Evolutionary conservation across 2,329 filamentous ascomycete genomes (phyloP).

Genomic region (Exophiala sp.): DNA sequence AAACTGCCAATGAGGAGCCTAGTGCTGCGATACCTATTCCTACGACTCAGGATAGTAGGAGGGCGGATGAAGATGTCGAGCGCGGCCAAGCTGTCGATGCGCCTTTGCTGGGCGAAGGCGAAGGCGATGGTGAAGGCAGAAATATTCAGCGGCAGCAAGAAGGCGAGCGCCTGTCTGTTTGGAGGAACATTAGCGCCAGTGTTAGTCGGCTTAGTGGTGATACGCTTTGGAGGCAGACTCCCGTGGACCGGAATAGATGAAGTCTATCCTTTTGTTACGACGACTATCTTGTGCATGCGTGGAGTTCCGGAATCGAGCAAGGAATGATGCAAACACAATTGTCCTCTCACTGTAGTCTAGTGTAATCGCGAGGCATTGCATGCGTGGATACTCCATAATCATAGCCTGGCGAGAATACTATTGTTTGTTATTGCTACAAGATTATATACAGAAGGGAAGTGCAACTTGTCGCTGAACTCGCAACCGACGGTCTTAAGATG

Average conservation of each 20-base stretch:
- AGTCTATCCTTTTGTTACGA: background rate
- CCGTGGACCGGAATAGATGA: slow-evolving; percentile 27
- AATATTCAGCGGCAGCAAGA: slow-evolving; percentile 21
- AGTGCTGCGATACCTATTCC: slow-evolving; percentile 51
- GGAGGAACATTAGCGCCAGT: slow-evolving; percentile 44
- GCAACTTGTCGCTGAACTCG: too few relatives aligned
- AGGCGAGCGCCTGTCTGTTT: slow-evolving; percentile 37
- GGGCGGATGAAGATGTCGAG: slow-evolving; percentile 42
- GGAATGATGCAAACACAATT: background rate
- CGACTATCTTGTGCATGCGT: background rate
- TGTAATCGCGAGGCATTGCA: too few relatives aligned
- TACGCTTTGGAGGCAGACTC: slow-evolving; percentile 31
- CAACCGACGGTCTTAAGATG: too few relatives aligned
- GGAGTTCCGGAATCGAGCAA: too few relatives aligned
- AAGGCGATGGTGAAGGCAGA: slow-evolving; percentile 21
- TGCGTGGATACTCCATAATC: too few relatives aligned
- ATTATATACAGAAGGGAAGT: too few relatives aligned
- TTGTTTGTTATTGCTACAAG: too few relatives aligned
- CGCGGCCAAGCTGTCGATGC: slow-evolving; percentile 35
- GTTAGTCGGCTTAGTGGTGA: slow-evolving; percentile 47
- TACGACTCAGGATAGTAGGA: slow-evolving; percentile 32
- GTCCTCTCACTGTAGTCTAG: background rate
- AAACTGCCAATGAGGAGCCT: slow-evolving; percentile 46
- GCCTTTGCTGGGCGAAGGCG: slow-evolving; percentile 32
- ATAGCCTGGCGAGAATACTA: too few relatives aligned